Evolutionary conservation across 176 grass and related monocot genomes (phyloP), one percentile per base, ranked within the genome.

Genomic region (Saccharum officinarum): DNA sequence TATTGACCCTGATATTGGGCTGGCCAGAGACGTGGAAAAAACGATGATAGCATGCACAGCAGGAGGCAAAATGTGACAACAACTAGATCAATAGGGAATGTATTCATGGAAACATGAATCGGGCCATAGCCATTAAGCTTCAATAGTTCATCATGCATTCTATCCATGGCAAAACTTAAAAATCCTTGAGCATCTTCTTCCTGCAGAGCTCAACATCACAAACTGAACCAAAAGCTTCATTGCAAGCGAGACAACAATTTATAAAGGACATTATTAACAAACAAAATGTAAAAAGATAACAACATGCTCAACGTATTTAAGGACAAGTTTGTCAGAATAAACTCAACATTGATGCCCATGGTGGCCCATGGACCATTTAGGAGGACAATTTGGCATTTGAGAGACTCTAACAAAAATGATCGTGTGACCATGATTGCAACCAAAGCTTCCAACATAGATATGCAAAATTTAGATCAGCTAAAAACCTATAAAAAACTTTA

Each of bases 131-230:
- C 88, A 34, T 92, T 92, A 80, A 96, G 86, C 79, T 92, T 96
- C 84, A 99, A 69, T 54, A 99, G 79, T 76, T 96, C 97, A 82
- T 96, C 87, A 79, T 99, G 93, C 92, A 99, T 99, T 92, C 86
- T 91, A 88, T 96, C 90, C 92, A 99, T 89, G 20, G 88, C 73
- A 86, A 94, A 99, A 81, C 93, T 92, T 60, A 96, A 84, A 52
- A 99, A 96, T 52, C 96, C 97, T 83, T 99, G 97, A 37, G 97
- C 97, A 91, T 99, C 97, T 82, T 96, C 97, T 75, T 99, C 76
- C 97, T 99, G 75, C 13, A 95, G 54, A 89, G 76, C 88, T 62
- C 13, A 95, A 72, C 23, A 80, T 88, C 70, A 89, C 22, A 82
- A 82, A 78, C 54, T 54, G 34, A 78, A 86, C 31, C 15, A 49